Base-by-base conservation (phyloP, 352 stramenopile species). In the Globisporangium heterothallicum region DNA sequence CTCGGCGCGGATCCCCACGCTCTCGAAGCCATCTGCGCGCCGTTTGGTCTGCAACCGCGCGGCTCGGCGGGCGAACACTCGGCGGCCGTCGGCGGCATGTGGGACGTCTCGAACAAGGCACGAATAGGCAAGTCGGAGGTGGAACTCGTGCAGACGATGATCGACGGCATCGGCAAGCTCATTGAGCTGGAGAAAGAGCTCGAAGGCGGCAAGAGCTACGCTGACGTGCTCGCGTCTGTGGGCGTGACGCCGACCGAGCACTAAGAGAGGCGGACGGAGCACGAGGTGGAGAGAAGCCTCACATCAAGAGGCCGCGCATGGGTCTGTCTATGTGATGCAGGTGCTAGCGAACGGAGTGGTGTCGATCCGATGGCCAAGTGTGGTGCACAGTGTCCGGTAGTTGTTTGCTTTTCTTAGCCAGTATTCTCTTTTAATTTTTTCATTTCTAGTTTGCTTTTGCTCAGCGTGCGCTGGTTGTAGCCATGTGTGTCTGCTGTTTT, bases 71-170 rank as follows among this genome's bases (percentile, higher is more conserved):
- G 86, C 30, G 84, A 96, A 56, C 86, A 94, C 64, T 92, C 74
- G 30, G 83, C 81, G 14, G 72, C 81, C 18, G 59, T 78, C 3
- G 86, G 83, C 19, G 86, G 90, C 34, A 89, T 97, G 49, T 98
- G 90, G 68, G 93, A 98, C 51, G 83, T 98, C 55, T 97, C 89
- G 6, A 98, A 98, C 78, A 92, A 96, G 53, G 88, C 95, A 42
- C 73, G 90, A 42, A 87, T 98, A 51, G 93, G 93, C 9, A 95
- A 95, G 53, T 97, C 84, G 35, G 93, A 98, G 62, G 89, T 97
- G 4, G 81, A 98, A 61, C 75, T 98, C 21, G 94, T 98, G 51
- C 94, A 97, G 75, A 88, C 92, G 22, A 97, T 98, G 90, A 97
- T 98, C 49, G 86, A 98, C 58, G 93, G 93, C 24, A 84, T 98